Conservation (phyloP, 768 basidiomycete genomes). For the Termitomyces eurrhizus region DNA sequence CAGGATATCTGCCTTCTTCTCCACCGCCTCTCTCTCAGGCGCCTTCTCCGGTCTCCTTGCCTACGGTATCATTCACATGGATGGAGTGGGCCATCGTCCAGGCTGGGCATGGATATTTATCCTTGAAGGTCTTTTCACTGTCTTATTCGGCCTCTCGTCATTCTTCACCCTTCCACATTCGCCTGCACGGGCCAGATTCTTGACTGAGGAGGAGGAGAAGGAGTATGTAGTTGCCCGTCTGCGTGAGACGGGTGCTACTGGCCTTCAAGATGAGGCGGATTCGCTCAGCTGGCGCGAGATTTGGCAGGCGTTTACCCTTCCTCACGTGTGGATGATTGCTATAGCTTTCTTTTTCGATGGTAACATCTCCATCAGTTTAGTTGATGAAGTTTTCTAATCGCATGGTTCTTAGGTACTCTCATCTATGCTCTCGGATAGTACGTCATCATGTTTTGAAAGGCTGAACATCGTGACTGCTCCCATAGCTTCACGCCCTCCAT, state of each 20-base stretch:
- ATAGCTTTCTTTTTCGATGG: too few relatives aligned
- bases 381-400: too few relatives aligned
- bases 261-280: constrained; percentile 32
- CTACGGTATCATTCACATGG: constrained; percentile 59
- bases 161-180: constrained; percentile 48
- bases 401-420: too few relatives aligned
- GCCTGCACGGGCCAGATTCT: constrained; percentile 43
- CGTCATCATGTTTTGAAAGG: too few relatives aligned
- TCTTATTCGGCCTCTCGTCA: constrained; percentile 47
- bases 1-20: constrained; percentile 46
- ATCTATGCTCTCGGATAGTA: too few relatives aligned
- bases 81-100: constrained; percentile 46
- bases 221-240: constrained; percentile 36
- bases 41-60: constrained; percentile 71
- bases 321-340: too few relatives aligned
- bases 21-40: constrained; percentile 53
- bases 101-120: constrained; percentile 75
- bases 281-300: constrained; percentile 58
- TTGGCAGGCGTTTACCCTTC: constrained; percentile 38
- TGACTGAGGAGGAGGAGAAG: constrained; percentile 51
- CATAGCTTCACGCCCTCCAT: too few relatives aligned
- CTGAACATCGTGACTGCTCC: too few relatives aligned
- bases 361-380: too few relatives aligned
- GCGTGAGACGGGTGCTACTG: too few relatives aligned
- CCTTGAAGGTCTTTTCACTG: constrained; percentile 62